Evolutionary conservation across 129 eudicot genomes (phyloP), one percentile per base, ranked within the genome.

Genomic region (Flaveria bidentis): DNA sequence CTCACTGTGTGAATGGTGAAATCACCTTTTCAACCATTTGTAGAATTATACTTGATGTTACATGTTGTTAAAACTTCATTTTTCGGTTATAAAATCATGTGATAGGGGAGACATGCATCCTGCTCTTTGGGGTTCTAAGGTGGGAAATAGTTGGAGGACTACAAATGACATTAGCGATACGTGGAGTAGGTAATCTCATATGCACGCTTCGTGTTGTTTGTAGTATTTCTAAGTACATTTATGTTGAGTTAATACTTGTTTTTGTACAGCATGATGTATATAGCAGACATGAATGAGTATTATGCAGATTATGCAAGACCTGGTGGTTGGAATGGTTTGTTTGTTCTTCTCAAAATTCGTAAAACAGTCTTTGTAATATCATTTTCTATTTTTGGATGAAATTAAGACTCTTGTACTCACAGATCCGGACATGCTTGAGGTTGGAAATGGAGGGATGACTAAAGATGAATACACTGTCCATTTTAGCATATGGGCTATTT

Each of bases 341-440:
- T 10, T n/a, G 7, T 58, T 49, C 44, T 33, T 26, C 25, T 61
- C 3, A 25, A 2, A n/a, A 51, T 47, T 64, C 15, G 18, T 36
- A 30, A 25, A 25, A 22, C 8, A 25, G 18, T 44, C 53, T 76
- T 42, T 57, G 25, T 26, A 16, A 28, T 46, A 23, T 17, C 49
- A 15, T 6, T n/a, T 78, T 52, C 16, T 63, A 67, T 11, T 15
- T 67, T 26, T 11, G 41, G 6, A 18, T 13, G 18, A 39, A 10
- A 26, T 36, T 78, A n/a, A 23, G 45, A 16, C 49, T 62, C 64
- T 51, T 72, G 58, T 51, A 39, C 26, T 73, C 57, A 75, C 91
- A 93, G 98, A 93, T 85, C 98, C 98, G 15, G 97, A 88, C 82
- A 90, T 93, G 98, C 95, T 93, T 68, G 98, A 93, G 86, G 89